Percentiles rank a stretch among this genome's conserved stretches.
Conservation (phyloP, 345 rosid genomes). For the Lumnitzera littorea region DNA sequence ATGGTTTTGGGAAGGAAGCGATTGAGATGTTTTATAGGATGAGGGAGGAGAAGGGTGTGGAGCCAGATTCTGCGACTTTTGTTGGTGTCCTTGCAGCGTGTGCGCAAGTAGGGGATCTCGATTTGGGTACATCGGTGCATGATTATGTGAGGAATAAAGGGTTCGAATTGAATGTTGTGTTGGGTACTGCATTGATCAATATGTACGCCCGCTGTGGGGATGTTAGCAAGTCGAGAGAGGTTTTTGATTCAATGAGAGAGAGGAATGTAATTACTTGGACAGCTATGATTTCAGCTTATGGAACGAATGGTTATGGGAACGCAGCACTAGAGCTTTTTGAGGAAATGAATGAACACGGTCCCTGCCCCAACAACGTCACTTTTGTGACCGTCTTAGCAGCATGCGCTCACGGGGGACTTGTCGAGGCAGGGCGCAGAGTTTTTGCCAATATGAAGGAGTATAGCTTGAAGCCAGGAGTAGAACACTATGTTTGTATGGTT, state of each 20-base stretch:
- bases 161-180: conserved; percentile 48
- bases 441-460: conserved; percentile 52
- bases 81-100: conserved; percentile 68
- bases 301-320: conserved; percentile 61
- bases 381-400: conserved; percentile 76
- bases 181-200: conserved; percentile 73
- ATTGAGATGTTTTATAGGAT: conserved; percentile 45
- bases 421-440: conserved; percentile 38
- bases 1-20: conserved; percentile 56
- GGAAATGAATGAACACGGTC: conserved; percentile 38
- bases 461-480: conserved; percentile 45
- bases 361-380: conserved; percentile 54
- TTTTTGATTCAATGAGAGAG: conserved; percentile 57
- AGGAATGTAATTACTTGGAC: conserved; percentile 82
- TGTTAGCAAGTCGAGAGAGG: conserved; percentile 46
- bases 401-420: conserved; percentile 77
- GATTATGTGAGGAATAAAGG: conserved; percentile 25
- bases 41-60: conserved; percentile 33
- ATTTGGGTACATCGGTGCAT: conserved; percentile 66
- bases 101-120: conserved; percentile 57
- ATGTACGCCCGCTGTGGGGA: conserved; percentile 78
- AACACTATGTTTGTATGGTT: conserved; percentile 76
- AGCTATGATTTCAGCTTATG: conserved; percentile 83
- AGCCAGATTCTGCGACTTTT: conserved; percentile 61
- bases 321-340: conserved; percentile 47